phyloP scores from a whole-genome alignment of 306 rosid genomes.

The Dryas alaskensis region DNA sequence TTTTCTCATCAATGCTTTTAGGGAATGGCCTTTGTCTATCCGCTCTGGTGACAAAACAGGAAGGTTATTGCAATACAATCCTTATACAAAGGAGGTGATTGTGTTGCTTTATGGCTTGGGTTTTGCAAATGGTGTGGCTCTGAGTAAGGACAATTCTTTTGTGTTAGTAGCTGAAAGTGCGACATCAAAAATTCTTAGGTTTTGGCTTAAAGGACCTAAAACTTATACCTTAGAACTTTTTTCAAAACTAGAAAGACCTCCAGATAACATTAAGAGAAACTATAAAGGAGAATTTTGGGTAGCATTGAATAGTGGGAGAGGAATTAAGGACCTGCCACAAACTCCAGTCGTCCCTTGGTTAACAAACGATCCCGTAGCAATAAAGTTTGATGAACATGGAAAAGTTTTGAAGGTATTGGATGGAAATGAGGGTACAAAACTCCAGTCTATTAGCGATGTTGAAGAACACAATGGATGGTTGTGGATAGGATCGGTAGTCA shows the following conservation, averaged over 20 bases:
- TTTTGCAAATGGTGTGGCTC: slow-evolving; percentile 64
- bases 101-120: slow-evolving; percentile 43
- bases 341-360: background rate
- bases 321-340: background rate
- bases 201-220: slow-evolving; percentile 34
- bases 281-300: slow-evolving; percentile 50
- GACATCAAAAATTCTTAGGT: slow-evolving; percentile 23
- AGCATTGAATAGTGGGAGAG: slow-evolving; percentile 45
- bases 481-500: slow-evolving; percentile 60
- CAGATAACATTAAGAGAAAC: slow-evolving; percentile 58
- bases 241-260: slow-evolving; percentile 33
- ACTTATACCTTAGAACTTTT: slow-evolving; percentile 20
- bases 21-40: slow-evolving; percentile 35
- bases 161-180: slow-evolving; percentile 42
- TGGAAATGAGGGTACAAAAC: slow-evolving; percentile 34
- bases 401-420: slow-evolving; percentile 35
- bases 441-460: slow-evolving; percentile 53
- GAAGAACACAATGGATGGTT: slow-evolving; percentile 37
- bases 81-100: slow-evolving; percentile 30
- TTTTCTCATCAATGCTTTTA: background rate
- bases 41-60: slow-evolving; percentile 53
- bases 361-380: slow-evolving; percentile 37
- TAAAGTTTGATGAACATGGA: slow-evolving; percentile 44
- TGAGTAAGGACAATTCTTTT: slow-evolving; percentile 50
- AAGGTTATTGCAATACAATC: slow-evolving; percentile 50